Base-by-base conservation (phyloP, 768 basidiomycete species). In the Suillus bovinus region DNA sequence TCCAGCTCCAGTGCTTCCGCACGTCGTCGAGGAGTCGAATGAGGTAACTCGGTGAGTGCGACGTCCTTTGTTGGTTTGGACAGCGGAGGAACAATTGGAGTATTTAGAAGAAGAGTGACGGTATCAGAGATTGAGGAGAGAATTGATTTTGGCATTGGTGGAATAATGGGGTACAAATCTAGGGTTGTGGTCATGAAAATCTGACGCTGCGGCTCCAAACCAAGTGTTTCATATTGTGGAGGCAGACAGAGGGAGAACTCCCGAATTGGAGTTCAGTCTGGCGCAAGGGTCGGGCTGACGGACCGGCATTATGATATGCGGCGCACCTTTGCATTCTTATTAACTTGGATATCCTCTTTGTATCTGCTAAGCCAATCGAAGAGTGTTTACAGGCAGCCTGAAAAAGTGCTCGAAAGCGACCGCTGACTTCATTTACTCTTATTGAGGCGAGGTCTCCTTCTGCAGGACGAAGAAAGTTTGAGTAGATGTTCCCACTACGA, bases 21-120 rank as follows among this genome's bases (percentile, higher is more conserved):
- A 29, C 36, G 61, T 61, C 31, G 50, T 14, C 44, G 36, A 34
- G 36, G 41, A 27, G 58, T 52, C 17, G 24, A 36, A 50, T 10
- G 54, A 29, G 66, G 58, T 13, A 74, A 10, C 13, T 73, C 70
- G 14, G 61, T 58, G 33, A 74, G 68, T 3, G 64, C 59, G 5
- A 75, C 62, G 11, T 67, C 64, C 6, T 24, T 55, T 3, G n/a
- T 17, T 17, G 29, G 20, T 39, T 50, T 50, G 62, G 39, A 0
- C 5, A 13, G 46, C 14, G 64, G 55, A 31, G 67, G 63, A 38
- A 53, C 61, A 39, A 73, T 68, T 4, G 72, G 72, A 8, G 71
- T 73, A 31, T 64, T 70, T 24, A 71, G 59, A 49, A 74, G 59
- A 14, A 71, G 36, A 11, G 22, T 34, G 11, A 69, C 5, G 4